A percentile compares a stretch with the other conserved stretches of the same genome.
Evolutionary conservation across 495 filamentous ascomycete species (phyloP).

Genomic region (Hypomontagnella submonticulosa): DNA sequence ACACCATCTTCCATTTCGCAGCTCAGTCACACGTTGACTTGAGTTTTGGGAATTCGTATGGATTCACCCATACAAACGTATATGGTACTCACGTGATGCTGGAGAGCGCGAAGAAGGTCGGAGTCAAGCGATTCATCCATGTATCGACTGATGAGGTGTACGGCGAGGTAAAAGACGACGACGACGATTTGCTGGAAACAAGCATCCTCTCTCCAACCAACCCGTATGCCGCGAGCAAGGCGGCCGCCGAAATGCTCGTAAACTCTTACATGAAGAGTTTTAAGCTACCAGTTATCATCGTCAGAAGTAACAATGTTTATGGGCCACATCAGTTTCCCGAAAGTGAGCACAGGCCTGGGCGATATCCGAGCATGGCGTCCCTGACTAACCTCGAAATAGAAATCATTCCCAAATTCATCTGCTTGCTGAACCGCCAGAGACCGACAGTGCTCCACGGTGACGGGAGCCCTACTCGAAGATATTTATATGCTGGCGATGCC

Average conservation of each 20-base stretch:
- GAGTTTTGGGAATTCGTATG: slow-evolving; percentile 76
- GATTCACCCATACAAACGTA: slow-evolving; percentile 77
- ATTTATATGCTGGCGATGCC: slow-evolving; percentile 77
- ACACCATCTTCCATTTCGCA: slow-evolving; percentile 81
- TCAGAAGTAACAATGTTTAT: slow-evolving; percentile 82
- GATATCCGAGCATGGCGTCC: neutral
- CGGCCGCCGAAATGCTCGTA: slow-evolving; percentile 84
- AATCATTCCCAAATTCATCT: slow-evolving; percentile 80
- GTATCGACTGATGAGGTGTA: slow-evolving; percentile 83
- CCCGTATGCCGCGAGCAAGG: slow-evolving; percentile 81
- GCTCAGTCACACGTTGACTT: slow-evolving; percentile 79
- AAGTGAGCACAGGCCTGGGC: slow-evolving; percentile 60
- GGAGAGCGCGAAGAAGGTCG: slow-evolving; percentile 71
- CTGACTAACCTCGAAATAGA: slow-evolving; percentile 56
- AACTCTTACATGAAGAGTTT: slow-evolving; percentile 78
- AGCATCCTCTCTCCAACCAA: slow-evolving; percentile 76
- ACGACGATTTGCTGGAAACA: slow-evolving; percentile 69
- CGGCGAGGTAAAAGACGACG: slow-evolving; percentile 73
- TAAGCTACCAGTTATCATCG: slow-evolving; percentile 75
- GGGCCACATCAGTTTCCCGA: slow-evolving; percentile 83
- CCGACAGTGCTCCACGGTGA: slow-evolving; percentile 76
- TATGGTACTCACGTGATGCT: slow-evolving; percentile 78
- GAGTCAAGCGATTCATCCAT: slow-evolving; percentile 74
- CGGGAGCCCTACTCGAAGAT: slow-evolving; percentile 72
- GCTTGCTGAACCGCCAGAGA: slow-evolving; percentile 65